Evolutionary conservation across 306 rosid species (phyloP).

Genomic region (Rosa rugosa): DNA sequence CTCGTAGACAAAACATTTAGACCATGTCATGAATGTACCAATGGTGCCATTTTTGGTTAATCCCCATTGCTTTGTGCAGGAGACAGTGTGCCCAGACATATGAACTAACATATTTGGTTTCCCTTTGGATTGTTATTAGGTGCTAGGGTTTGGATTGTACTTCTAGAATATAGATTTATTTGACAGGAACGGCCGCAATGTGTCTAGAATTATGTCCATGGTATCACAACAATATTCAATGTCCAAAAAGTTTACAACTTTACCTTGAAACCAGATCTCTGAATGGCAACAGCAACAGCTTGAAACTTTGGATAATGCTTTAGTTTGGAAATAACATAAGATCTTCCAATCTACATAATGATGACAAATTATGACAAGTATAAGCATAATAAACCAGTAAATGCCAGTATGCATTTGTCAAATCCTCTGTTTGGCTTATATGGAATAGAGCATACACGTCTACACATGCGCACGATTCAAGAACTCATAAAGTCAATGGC

Average conservation of each 20-base stretch:
- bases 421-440: not conserved
- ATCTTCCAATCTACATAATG: constrained; percentile 38
- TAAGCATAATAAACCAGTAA: not conserved
- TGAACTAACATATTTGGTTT: not conserved
- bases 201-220: not conserved
- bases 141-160: not conserved
- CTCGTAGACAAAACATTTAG: not conserved
- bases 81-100: not conserved
- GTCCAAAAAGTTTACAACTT: not conserved
- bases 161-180: not conserved
- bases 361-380: not conserved
- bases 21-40: not conserved
- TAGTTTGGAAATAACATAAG: constrained; percentile 42
- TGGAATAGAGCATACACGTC: constrained; percentile 1
- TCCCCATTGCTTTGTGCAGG: not conserved
- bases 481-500: constrained; percentile 1
- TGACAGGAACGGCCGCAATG: not conserved
- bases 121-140: not conserved
- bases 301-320: constrained; percentile 44
- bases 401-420: constrained; percentile 2
- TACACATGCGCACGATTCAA: not conserved
- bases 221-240: not conserved
- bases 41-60: not conserved
- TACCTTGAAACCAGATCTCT: constrained; percentile 49
- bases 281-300: constrained; percentile 41